Base-by-base conservation (phyloP, 108 stramenopile genomes). In the Cyclotella baltica region DNA sequence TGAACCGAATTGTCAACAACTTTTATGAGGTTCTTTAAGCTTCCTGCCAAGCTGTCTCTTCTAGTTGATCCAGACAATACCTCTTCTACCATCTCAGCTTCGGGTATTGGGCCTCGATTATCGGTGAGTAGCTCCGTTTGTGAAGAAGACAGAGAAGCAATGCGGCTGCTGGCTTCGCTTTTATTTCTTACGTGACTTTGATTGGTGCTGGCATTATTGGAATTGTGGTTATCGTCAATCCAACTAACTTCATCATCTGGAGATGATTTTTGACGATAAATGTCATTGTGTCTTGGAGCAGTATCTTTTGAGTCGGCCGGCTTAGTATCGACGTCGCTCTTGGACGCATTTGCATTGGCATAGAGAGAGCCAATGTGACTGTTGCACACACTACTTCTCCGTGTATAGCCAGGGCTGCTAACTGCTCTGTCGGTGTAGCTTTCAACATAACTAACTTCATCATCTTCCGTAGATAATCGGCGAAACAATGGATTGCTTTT, bases 241-340 rank as follows among this genome's bases (percentile, higher is more conserved):
- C 59, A 61, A 34, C 59, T 61, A 33, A 61, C 59, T 33, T 61
- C 59, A 61, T 61, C 59, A 33, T 61, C 59, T 19, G 59, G 31
- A 34, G 2, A 34, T 11, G 59, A 61, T 34, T 10, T 61, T 2
- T 34, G 31, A 33, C 30, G n/a, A 33, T 34, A 61, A 1, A 34
- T 9, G 19, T 13, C 4, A 4, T 61, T 33, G 31, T 11, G 31
- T 33, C 1, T 31, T 52, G 19, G 4, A 52, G 11, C 51, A 52
- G 4, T 52, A 10, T n/a, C 51, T 19, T 52, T 13, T 10, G 51
- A 52, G 4, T 4, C n/a, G n/a, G 51, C n/a, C 11, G 40, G 6
- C 40, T 13, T 43, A 10, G 40, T 10, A 13, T 43, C 40, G 10
- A 10, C 40, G 40, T 13, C 13, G 40, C 40, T 43, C 40, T 43